Evolutionary conservation across 2,329 filamentous ascomycete genomes (phyloP).

Genomic region (Neospermospora avenae): DNA sequence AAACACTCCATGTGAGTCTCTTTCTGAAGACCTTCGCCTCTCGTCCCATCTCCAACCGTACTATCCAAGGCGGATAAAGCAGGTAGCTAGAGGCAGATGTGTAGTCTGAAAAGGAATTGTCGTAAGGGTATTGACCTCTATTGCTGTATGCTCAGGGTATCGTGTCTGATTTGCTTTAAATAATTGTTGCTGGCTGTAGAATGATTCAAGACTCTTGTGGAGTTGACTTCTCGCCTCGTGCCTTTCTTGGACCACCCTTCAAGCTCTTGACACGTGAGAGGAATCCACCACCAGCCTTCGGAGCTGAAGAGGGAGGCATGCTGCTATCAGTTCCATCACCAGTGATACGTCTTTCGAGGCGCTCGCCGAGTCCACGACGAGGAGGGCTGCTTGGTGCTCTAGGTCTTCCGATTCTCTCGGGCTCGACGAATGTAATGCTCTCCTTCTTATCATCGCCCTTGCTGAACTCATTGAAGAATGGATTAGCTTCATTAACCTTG

Average conservation of each 20-base stretch:
- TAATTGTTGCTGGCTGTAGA: background rate
- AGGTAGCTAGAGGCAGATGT: constrained; percentile 1
- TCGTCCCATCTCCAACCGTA: background rate
- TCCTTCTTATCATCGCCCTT: constrained; percentile 62
- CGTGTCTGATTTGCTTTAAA: background rate
- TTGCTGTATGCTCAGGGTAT: constrained; percentile 1
- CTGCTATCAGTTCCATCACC: constrained; percentile 46
- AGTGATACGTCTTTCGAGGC: constrained; percentile 63
- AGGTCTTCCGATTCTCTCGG: constrained; percentile 41
- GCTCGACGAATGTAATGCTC: constrained; percentile 44
- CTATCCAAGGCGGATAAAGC: constrained; percentile 12
- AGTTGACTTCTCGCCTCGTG: constrained; percentile 32
- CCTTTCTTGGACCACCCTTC: constrained; percentile 63
- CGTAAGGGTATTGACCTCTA: background rate
- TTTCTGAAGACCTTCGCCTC: background rate
- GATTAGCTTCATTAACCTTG: constrained; percentile 57
- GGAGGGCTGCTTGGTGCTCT: constrained; percentile 61
- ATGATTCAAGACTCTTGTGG: constrained; percentile 14
- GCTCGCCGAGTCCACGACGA: constrained; percentile 42
- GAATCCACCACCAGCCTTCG: constrained; percentile 55
- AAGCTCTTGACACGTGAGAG: constrained; percentile 70
- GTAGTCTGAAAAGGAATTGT: constrained; percentile 1
- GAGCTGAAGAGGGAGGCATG: constrained; percentile 8
- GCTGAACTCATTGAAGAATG: constrained; percentile 79
- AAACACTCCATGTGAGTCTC: background rate